Evolutionary conservation across 108 stramenopile species (phyloP).

Genomic region (Nitzschia sp.): DNA sequence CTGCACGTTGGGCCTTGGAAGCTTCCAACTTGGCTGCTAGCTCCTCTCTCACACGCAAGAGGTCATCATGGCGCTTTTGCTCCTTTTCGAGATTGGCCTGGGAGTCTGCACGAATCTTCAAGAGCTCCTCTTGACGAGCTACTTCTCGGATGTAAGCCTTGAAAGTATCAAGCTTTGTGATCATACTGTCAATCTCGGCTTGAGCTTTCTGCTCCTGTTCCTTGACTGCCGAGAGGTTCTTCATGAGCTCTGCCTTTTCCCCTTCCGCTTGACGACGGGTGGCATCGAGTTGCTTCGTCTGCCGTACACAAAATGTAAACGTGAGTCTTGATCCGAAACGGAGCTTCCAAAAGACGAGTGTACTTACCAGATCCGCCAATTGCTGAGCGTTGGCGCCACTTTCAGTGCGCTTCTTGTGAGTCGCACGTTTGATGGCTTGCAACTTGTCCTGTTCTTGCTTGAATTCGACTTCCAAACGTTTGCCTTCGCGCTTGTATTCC

Average conservation of each 20-base stretch:
- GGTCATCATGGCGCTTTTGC: neutral
- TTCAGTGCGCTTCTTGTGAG: slow-evolving; percentile 10
- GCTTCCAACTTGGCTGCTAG: slow-evolving; percentile 14
- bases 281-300: slow-evolving; percentile 8
- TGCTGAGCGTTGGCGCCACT: slow-evolving; percentile 16
- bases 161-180: neutral
- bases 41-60: slow-evolving; percentile 11
- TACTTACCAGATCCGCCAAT: slow-evolving; percentile 20
- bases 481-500: neutral
- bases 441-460: slow-evolving; percentile 8
- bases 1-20: slow-evolving; percentile 17
- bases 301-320: neutral
- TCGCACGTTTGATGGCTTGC: slow-evolving; percentile 4
- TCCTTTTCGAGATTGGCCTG: neutral
- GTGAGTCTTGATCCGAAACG: no score
- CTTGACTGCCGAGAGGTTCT: neutral
- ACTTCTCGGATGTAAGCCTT: neutral
- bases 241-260: neutral
- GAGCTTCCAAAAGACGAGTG: no score
- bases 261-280: neutral
- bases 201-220: neutral
- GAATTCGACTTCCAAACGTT: neutral
- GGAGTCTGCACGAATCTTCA: neutral
- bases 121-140: neutral
- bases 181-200: neutral